phyloP scores from a whole-genome alignment of 1,284 basidiomycete species.

The Rugosomyces carneus region DNA sequence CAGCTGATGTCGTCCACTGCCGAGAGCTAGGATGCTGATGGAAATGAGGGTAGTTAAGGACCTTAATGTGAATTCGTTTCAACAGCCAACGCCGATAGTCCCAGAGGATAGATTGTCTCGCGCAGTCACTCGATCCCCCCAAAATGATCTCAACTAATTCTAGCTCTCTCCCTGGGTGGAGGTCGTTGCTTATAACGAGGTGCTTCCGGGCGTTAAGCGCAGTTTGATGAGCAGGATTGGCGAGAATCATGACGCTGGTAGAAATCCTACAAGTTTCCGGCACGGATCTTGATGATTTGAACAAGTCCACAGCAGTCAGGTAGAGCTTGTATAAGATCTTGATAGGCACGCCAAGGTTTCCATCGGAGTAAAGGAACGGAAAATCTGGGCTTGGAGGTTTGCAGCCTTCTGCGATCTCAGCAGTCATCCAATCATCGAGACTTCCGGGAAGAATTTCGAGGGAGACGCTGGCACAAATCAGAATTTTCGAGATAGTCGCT shows the following conservation, averaged over 20 bases:
- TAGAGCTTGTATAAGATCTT: slow-evolving; percentile 50
- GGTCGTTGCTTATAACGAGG: slow-evolving; percentile 31
- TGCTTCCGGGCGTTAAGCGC: slow-evolving; percentile 54
- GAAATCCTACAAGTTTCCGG: slow-evolving; percentile 22
- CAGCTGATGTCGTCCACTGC: slow-evolving; percentile 21
- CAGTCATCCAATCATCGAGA: slow-evolving; percentile 30
- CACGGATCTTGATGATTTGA: slow-evolving; percentile 24
- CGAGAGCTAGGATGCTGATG: neutral
- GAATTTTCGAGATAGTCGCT: neutral
- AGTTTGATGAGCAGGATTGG: slow-evolving; percentile 62
- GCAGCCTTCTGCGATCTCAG: slow-evolving; percentile 16
- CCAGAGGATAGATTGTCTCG: slow-evolving; percentile 64
- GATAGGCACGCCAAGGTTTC: slow-evolving; percentile 60
- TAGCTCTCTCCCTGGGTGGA: slow-evolving; percentile 41
- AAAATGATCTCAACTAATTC: slow-evolving; percentile 40
- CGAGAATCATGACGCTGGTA: slow-evolving; percentile 47
- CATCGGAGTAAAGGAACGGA: slow-evolving; percentile 52
- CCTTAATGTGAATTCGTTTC: slow-evolving; percentile 23
- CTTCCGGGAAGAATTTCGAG: slow-evolving; percentile 48
- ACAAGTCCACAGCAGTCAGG: slow-evolving; percentile 33
- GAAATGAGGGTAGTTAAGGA: slow-evolving; percentile 9
- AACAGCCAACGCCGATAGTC: slow-evolving; percentile 63
- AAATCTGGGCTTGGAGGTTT: slow-evolving; percentile 22
- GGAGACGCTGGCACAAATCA: slow-evolving; percentile 24
- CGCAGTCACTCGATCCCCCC: slow-evolving; percentile 41